Conservation (phyloP, 352 stramenopile genomes). For the Pythium coloratum region DNA sequence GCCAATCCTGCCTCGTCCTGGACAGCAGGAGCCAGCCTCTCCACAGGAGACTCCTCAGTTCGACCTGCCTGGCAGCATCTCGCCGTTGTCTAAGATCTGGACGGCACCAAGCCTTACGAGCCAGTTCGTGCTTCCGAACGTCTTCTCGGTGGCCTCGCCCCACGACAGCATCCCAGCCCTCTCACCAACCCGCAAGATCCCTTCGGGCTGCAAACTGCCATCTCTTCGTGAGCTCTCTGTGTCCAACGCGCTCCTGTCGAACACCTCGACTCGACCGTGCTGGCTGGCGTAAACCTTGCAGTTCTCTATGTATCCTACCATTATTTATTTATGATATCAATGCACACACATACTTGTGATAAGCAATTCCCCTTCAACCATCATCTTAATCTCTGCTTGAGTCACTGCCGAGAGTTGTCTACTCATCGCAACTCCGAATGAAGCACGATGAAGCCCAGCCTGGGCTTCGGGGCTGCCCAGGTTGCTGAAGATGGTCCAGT, state of each 20-base stretch:
- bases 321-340: slow-evolving; percentile 28
- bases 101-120: slow-evolving; percentile 10
- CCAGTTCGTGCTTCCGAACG: slow-evolving; percentile 19
- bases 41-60: slow-evolving; percentile 15
- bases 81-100: slow-evolving; percentile 30
- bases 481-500: too few relatives aligned
- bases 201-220: slow-evolving; percentile 30
- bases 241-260: slow-evolving; percentile 23
- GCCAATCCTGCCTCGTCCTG: slow-evolving; percentile 57
- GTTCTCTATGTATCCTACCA: slow-evolving; percentile 3
- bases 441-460: too few relatives aligned
- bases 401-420: too few relatives aligned
- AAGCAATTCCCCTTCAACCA: background rate
- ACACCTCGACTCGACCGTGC: slow-evolving; percentile 28
- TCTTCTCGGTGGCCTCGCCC: slow-evolving; percentile 5
- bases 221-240: slow-evolving; percentile 33
- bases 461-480: too few relatives aligned
- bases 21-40: slow-evolving; percentile 10
- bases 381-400: background rate
- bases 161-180: slow-evolving; percentile 20
- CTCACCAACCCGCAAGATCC: slow-evolving; percentile 29
- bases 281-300: slow-evolving; percentile 24
- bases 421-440: too few relatives aligned
- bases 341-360: slow-evolving; percentile 3
- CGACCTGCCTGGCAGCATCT: slow-evolving; percentile 22